Base-by-base conservation (phyloP, 2,329 filamentous ascomycete genomes). In the Thelonectria rubi region DNA sequence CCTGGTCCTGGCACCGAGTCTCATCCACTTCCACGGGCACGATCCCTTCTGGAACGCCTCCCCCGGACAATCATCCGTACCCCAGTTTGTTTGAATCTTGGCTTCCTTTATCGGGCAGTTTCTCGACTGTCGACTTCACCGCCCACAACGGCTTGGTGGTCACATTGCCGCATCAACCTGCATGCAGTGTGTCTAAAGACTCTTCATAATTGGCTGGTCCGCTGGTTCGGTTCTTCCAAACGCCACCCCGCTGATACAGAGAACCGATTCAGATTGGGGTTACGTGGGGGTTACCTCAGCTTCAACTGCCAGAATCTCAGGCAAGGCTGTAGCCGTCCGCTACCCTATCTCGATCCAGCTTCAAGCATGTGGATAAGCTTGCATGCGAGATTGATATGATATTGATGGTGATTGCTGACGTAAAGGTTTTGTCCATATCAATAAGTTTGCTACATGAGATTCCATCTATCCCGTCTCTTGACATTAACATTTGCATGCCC, bases 281-380 rank as follows among this genome's bases (percentile, higher is more conserved):
- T 52, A 43, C 55, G 60, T 62, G 60, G 60, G 60, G 60, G 55
- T 55, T 55, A 12, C 39, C 52, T 34, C 42, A 56, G 52, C 37
- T 40, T 47, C 39, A 42, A 26, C 32, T 30, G 37, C 18, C 37
- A 50, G 55, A 40, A 47, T 39, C 30, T 61, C 21, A 51, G 47
- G 14, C 39, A 37, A 51, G 37, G 46, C 40, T 47, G 15, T 49
- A 54, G 24, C 15, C 24, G 17, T 3, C 26, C 26, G 30, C 17
- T 32, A 26, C 24, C 18, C 24, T 14, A 53, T 48, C 40, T 55
- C 5, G 46, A 21, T 26, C 30, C 43, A 3, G n/a, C 32, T 40
- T 42, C 32, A 30, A 34, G 42, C 32, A 47, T 24, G 30, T 42
- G 53, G 53, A 61, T 61, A 61, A 56, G 40, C 48, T 48, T 34